Evolutionary conservation across 805 yeast species (phyloP), one percentile per base, ranked within the genome.

Genomic region (Yamadazyma ubonensis): DNA sequence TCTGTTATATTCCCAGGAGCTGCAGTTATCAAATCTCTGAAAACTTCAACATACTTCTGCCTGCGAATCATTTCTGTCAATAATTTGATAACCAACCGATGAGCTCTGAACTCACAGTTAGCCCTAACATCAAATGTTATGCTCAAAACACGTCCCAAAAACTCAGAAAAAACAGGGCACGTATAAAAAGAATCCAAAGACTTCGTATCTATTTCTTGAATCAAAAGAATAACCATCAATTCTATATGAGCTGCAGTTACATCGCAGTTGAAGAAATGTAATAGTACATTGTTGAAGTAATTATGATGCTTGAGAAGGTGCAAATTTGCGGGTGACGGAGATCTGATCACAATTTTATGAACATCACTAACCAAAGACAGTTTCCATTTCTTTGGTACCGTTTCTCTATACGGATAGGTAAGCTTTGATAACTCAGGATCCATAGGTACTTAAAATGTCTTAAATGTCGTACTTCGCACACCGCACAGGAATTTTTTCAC

Each of bases 221-320:
- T 11, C 9, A 59, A 22, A 20, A 58, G 34, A 4, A 46, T 29
- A 1, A 44, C 59, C 54, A 71, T 52, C 33, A 64, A 49, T 26
- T 65, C 64, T 4, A 73, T 53, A 47, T 74, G 78, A 19, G 59
- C 63, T 32, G 59, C 52, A 2, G 73, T 56, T 6, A 63, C 57
- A 42, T 71, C 74, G 8, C 54, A 55, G 35, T 65, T 63, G 42
- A 71, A 70, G 29, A 54, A 46, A 9, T 57, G 59, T 79, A 78
- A 75, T 4, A 53, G 48, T 1, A 58, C 53, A n/a, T 55, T 49
- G 30, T 44, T 42, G 17, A 54, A 41, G 7, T 47, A 40, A 11
- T 40, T 48, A 22, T 16, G 18, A 20, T 39, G 15, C 23, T 12
- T 29, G 15, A 36, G 34, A 18, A 19, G 12, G 6, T 22, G 23